Conservation (phyloP, 768 basidiomycete species). For the Agrocybe pediades region DNA sequence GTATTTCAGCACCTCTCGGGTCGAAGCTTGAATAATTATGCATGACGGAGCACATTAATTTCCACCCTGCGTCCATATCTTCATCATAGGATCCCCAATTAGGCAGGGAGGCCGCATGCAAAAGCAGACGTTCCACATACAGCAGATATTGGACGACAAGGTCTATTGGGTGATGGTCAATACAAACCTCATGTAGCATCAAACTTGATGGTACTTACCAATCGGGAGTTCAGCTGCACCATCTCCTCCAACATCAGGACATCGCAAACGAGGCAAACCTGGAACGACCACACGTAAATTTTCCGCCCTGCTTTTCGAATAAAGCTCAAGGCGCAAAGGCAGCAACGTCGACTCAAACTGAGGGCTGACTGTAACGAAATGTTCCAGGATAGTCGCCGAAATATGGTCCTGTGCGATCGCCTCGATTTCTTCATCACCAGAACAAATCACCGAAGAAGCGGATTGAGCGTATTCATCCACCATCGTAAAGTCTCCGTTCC, state of each 20-base stretch:
- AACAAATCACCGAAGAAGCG: background rate
- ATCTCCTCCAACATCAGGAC: background rate
- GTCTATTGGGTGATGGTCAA: background rate
- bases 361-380: background rate
- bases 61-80: background rate
- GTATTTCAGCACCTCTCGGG: background rate
- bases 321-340: background rate
- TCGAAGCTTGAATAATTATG: background rate
- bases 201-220: background rate
- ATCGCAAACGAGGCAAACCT: background rate
- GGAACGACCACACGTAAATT: background rate
- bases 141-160: background rate
- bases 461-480: background rate
- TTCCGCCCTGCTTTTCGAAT: background rate
- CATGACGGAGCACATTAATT: background rate
- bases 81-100: background rate
- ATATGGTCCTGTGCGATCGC: background rate
- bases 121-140: background rate
- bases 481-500: background rate
- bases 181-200: background rate
- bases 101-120: background rate
- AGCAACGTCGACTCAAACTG: background rate
- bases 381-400: background rate
- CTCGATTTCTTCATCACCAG: background rate
- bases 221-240: background rate